These are phyloP conservation scores for Acer negundo DNA, from an alignment of 345 rosid species.

Conservation along the genomic window DNA sequence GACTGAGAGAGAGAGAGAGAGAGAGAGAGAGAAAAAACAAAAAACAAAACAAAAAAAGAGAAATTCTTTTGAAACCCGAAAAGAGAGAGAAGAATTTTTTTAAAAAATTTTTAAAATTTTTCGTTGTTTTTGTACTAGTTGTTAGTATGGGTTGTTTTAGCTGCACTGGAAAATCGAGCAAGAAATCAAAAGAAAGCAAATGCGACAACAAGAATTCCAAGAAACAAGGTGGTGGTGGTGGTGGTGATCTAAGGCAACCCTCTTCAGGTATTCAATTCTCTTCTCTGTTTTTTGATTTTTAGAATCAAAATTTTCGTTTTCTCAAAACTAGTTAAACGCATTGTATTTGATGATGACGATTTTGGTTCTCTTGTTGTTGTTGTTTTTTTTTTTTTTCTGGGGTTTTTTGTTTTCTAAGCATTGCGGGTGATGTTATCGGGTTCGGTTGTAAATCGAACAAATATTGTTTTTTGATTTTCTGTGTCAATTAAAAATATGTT, in stretches of 20 bases:
- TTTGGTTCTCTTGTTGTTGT: background rate
- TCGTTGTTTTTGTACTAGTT: background rate
- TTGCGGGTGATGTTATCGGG: background rate
- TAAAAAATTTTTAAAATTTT: background rate
- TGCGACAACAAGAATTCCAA: constrained; percentile 14
- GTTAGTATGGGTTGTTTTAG: constrained; percentile 69
- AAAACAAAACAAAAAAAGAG: background rate
- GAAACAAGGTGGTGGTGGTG: constrained; percentile 22
- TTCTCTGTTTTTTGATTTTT: background rate
- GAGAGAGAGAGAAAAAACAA: too few relatives aligned
- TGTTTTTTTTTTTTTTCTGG: background rate
- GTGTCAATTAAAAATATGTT: background rate
- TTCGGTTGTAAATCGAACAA: background rate
- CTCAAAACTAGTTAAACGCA: background rate
- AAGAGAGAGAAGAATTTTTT: background rate
- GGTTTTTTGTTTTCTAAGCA: background rate
- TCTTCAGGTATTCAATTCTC: constrained; percentile 37
- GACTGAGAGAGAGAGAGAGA: constrained; percentile 19
- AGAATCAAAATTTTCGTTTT: background rate
- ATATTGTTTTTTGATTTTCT: background rate
- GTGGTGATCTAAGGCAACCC: constrained; percentile 37
- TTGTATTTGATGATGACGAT: constrained; percentile 16
- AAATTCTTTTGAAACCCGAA: constrained; percentile 1
- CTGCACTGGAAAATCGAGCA: constrained; percentile 43
- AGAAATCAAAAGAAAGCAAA: constrained; percentile 34